A percentile compares a stretch with the other conserved stretches of the same genome.
phyloP scores from a whole-genome alignment of 208 protist genomes.

The Phytomonas francai region DNA sequence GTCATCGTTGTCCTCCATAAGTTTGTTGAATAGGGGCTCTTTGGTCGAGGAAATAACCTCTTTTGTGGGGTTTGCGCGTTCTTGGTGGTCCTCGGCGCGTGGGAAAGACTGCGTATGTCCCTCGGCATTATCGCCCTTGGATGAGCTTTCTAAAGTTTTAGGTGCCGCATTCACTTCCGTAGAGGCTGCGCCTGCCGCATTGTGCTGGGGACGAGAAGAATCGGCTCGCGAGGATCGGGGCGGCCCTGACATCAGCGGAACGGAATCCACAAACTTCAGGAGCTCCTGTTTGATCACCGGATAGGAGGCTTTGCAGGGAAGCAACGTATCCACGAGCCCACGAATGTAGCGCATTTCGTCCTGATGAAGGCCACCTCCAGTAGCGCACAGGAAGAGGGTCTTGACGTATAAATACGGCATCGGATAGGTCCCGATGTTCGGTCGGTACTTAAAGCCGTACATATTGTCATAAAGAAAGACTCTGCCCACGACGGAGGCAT shows the following conservation, averaged over 20 bases:
- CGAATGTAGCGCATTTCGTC: constrained; percentile 39
- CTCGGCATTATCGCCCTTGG: not conserved
- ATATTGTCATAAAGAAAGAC: constrained; percentile 57
- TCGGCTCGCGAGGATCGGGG: not conserved
- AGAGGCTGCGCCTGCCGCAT: constrained; percentile 9
- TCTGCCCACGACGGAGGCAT: constrained; percentile 45
- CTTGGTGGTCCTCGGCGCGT: not conserved
- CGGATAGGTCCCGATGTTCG: constrained; percentile 52
- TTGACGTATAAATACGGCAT: constrained; percentile 75
- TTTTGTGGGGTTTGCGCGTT: not conserved
- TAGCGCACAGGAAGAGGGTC: constrained; percentile 54
- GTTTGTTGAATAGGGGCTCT: not conserved
- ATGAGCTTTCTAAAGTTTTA: not conserved
- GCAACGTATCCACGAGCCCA: constrained; percentile 47
- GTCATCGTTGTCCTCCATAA: not conserved
- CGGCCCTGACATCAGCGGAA: constrained; percentile 19
- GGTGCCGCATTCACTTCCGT: not conserved
- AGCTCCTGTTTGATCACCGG: constrained; percentile 53
- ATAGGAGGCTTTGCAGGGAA: constrained; percentile 31
- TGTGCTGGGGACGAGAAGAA: not conserved
- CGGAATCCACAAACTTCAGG: constrained; percentile 48
- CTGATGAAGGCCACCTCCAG: constrained; percentile 22
- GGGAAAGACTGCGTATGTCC: not conserved
- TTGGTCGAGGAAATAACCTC: not conserved
- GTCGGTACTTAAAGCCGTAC: constrained; percentile 74